Base-by-base conservation (phyloP, 169 alveolate species). In the Cryptosporidium sp. region DNA sequence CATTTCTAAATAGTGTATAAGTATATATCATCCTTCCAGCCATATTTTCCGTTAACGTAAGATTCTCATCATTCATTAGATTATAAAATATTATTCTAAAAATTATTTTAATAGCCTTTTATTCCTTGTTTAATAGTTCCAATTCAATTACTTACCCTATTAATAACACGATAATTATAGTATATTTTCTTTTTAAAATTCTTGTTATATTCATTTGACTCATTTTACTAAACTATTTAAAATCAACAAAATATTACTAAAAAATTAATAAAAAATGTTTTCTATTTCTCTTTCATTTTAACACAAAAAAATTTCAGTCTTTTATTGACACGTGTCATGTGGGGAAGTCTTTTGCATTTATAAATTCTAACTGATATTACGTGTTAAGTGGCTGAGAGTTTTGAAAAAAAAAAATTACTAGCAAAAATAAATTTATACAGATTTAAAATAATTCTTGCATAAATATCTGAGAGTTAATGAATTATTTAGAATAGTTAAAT, bases 361-460 rank as follows among this genome's bases (percentile, higher is more conserved):
- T 45, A 29, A 4, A 43, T 50, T 23, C 37, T 16, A 43, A 35
- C 62, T 16, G 61, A 9, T 71, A 71, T 71, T 71, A 71, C 85
- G 85, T 71, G 85, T 71, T 37, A 71, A 71, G 85, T 71, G 85
- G 85, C 14, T 10, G 48, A 51, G 7, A n/a, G n/a, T 45, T 45
- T 16, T 9, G 7, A 35, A 65, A 35, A 65, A 65, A 31, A 35
- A 26, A 4, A 0, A 51, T 21, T 55, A 55, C 0, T 16, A 26
- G 3, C n/a, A 26, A 26, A 55, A 23, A 48, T 48, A 48, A 48
- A 48, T 18, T 48, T 48, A 48, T 48, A 48, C n/a, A 48, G 6
- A 3, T 48, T 45, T 48, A 16, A 48, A 14, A 18, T 48, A 12
- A 48, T 48, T 48, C 3, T 14, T 48, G 55, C 21, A 48, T 3